Evolutionary conservation across 2,329 filamentous ascomycete species (phyloP).

Genomic region (Nectriaceae sp.): DNA sequence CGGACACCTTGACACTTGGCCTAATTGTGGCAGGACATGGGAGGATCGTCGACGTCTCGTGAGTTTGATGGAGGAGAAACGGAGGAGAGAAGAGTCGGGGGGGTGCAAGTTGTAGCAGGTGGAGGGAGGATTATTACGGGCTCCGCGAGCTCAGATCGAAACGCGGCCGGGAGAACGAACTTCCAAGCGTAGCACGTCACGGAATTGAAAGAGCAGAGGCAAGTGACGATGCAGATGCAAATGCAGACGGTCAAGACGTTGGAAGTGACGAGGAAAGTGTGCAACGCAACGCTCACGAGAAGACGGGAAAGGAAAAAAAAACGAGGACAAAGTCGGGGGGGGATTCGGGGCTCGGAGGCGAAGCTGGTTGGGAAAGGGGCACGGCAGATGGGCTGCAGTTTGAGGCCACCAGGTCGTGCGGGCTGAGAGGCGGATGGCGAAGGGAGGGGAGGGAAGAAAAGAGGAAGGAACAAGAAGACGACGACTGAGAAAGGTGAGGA

Average conservation of each 20-base stretch:
- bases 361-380: slow-evolving; percentile 35
- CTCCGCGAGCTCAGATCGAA: slow-evolving; percentile 17
- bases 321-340: slow-evolving; percentile 17
- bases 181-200: slow-evolving; percentile 28
- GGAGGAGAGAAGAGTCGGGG: slow-evolving; percentile 12
- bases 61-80: slow-evolving; percentile 19
- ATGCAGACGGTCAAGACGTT: slow-evolving; percentile 25
- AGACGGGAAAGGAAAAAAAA: slow-evolving; percentile 23
- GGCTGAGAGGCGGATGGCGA: slow-evolving; percentile 29
- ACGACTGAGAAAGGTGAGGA: slow-evolving; percentile 22
- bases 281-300: slow-evolving; percentile 30
- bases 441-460: slow-evolving; percentile 25
- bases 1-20: slow-evolving; percentile 33
- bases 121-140: slow-evolving; percentile 28
- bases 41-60: slow-evolving; percentile 24
- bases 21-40: slow-evolving; percentile 37
- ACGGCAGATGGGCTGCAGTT: slow-evolving; percentile 25
- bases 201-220: slow-evolving; percentile 28
- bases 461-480: slow-evolving; percentile 31
- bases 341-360: slow-evolving; percentile 22
- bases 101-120: neutral
- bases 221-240: slow-evolving; percentile 28
- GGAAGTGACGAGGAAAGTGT: slow-evolving; percentile 29
- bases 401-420: slow-evolving; percentile 21
- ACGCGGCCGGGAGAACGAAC: slow-evolving; percentile 22